phyloP scores from a whole-genome alignment of 257 asterid genomes.

The Salvia rosmarinus region DNA sequence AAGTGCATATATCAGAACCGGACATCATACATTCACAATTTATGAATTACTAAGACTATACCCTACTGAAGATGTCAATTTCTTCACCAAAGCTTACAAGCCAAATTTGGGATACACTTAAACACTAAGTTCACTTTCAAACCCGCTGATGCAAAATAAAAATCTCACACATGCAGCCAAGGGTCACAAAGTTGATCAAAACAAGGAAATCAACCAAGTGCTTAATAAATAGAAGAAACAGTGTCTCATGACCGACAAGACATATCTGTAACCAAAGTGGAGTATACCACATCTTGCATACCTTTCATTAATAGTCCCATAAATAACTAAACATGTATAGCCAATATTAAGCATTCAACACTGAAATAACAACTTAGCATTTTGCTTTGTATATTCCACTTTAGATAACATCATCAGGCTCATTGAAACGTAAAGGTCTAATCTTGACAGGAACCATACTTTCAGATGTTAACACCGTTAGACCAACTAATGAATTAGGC shows the following conservation, averaged over 20 bases:
- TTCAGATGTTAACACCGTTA: constrained; percentile 16
- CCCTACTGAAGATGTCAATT: neutral
- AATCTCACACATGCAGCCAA: constrained; percentile 4
- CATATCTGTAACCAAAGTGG: constrained; percentile 7
- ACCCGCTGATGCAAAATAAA: neutral
- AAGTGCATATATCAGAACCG: neutral
- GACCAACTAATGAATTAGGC: neutral
- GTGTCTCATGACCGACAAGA: constrained; percentile 5
- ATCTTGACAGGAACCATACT: neutral
- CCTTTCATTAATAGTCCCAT: neutral
- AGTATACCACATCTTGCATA: neutral
- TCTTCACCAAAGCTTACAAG: constrained; percentile 2
- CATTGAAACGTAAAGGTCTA: neutral
- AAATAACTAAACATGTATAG: neutral
- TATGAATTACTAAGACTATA: neutral
- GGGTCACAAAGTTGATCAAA: neutral
- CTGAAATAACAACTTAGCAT: neutral
- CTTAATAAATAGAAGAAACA: neutral
- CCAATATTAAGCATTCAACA: neutral
- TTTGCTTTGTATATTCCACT: neutral
- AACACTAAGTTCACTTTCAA: constrained; percentile 11
- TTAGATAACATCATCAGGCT: neutral
- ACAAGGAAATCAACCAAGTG: constrained; percentile 19
- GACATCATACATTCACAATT: neutral
- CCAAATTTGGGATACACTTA: neutral